Evolutionary conservation across 495 filamentous ascomycete genomes (phyloP).

Genomic region (Penicillium cosmopolitanum): DNA sequence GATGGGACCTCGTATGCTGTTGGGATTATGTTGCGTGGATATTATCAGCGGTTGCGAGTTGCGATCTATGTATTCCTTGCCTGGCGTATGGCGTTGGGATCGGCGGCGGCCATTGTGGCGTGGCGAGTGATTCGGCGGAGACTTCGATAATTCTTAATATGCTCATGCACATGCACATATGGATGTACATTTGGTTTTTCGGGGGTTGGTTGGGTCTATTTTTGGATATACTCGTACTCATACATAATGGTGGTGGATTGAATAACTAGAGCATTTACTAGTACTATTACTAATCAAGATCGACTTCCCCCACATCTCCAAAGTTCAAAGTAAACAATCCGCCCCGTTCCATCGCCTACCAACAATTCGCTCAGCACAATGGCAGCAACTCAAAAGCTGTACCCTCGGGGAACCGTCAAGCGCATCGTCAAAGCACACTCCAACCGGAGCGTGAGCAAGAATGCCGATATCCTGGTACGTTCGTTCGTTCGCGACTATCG

Average conservation of each 20-base stretch:
- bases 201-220: no score
- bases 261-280: no score
- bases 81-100: conserved; percentile 42
- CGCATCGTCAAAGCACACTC: conserved; percentile 90
- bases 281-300: no score
- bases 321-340: conserved; percentile 21
- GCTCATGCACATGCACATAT: neutral
- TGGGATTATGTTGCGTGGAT: conserved; percentile 67
- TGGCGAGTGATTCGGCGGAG: conserved; percentile 36
- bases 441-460: conserved; percentile 77
- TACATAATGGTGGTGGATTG: no score
- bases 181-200: no score
- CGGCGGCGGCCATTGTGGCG: conserved; percentile 33
- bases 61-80: conserved; percentile 59
- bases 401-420: conserved; percentile 82
- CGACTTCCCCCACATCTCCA: neutral
- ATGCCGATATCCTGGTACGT: conserved; percentile 79
- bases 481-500: conserved; percentile 36
- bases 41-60: conserved; percentile 64
- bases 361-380: conserved; percentile 24
- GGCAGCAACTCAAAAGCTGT: conserved; percentile 67
- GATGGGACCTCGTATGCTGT: conserved; percentile 52
- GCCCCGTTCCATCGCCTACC: neutral
- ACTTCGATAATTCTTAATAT: neutral
- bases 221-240: no score